Percentiles rank a stretch among this genome's conserved stretches.
phyloP scores from a whole-genome alignment of 2,329 filamentous ascomycete genomes.

The Fusarium sp. region DNA sequence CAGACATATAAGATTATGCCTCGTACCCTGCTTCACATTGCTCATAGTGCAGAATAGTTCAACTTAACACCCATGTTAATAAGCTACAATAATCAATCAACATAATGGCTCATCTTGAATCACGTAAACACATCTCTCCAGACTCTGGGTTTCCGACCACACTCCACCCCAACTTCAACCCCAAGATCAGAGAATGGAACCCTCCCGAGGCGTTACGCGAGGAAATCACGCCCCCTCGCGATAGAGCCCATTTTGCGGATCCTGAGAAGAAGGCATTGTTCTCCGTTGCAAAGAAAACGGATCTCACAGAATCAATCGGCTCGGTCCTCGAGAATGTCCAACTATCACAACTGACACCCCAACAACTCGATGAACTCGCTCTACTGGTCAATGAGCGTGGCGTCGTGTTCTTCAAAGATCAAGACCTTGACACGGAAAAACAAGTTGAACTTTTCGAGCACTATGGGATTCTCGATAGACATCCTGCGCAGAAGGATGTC shows the following conservation, averaged over 20 bases:
- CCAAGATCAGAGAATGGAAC: slow-evolving; percentile 57
- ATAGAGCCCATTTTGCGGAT: slow-evolving; percentile 60
- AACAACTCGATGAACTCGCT: slow-evolving; percentile 67
- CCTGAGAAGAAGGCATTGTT: slow-evolving; percentile 62
- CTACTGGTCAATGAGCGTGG: slow-evolving; percentile 63
- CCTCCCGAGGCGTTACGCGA: slow-evolving; percentile 19
- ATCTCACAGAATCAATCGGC: slow-evolving; percentile 62
- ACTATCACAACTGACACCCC: slow-evolving; percentile 60
- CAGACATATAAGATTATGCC: neutral
- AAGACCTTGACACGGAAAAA: slow-evolving; percentile 60
- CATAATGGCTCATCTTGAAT: slow-evolving; percentile 55
- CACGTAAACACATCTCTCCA: slow-evolving; percentile 63
- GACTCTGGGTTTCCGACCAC: slow-evolving; percentile 64
- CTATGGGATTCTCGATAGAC: slow-evolving; percentile 64
- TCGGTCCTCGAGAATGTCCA: slow-evolving; percentile 59
- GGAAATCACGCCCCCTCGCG: slow-evolving; percentile 34
- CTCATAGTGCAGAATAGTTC: too few relatives aligned
- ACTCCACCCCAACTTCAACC: slow-evolving; percentile 64
- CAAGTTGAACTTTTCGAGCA: slow-evolving; percentile 64
- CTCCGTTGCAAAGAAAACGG: slow-evolving; percentile 55
- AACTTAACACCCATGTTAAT: too few relatives aligned
- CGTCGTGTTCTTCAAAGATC: slow-evolving; percentile 64
- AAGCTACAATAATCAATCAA: neutral
- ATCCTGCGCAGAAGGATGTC: slow-evolving; percentile 60
- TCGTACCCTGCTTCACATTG: neutral